Percentiles rank a stretch among this genome's conserved stretches.
phyloP scores from a whole-genome alignment of 1,284 basidiomycete genomes.

The Pseudozyma sp. region DNA sequence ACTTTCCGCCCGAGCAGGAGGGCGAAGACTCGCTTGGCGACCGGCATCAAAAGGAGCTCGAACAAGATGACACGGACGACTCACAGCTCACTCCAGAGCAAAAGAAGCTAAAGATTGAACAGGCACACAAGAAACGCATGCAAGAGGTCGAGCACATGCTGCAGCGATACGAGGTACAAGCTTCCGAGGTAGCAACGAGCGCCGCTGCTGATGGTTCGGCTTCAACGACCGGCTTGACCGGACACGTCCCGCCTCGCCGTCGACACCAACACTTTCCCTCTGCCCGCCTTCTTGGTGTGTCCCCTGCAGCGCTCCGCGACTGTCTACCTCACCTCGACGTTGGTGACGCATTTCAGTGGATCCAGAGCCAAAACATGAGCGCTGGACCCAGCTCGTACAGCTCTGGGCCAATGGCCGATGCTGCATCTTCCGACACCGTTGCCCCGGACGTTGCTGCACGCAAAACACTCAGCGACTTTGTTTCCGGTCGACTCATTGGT shows the following conservation, averaged over 20 bases:
- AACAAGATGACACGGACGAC: slow-evolving; percentile 24
- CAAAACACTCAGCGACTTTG: slow-evolving; percentile 50
- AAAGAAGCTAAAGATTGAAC: slow-evolving; percentile 30
- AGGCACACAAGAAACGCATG: slow-evolving; percentile 52
- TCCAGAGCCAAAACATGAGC: slow-evolving; percentile 72
- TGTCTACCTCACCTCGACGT: slow-evolving; percentile 87
- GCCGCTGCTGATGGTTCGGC: slow-evolving; percentile 1
- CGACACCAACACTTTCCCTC: slow-evolving; percentile 55
- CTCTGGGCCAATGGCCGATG: slow-evolving; percentile 60
- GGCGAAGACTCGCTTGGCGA: slow-evolving; percentile 46
- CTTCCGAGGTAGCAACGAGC: slow-evolving; percentile 14
- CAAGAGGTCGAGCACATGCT: slow-evolving; percentile 57
- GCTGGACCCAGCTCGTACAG: slow-evolving; percentile 61
- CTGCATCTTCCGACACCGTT: slow-evolving; percentile 5
- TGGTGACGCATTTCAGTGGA: slow-evolving; percentile 79
- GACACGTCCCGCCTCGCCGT: slow-evolving; percentile 43
- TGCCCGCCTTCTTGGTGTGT: slow-evolving; percentile 74
- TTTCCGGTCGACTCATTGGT: slow-evolving; percentile 49
- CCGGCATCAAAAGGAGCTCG: slow-evolving; percentile 34
- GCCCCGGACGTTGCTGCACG: slow-evolving; percentile 33
- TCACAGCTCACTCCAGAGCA: slow-evolving; percentile 39
- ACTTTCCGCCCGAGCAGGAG: slow-evolving; percentile 71
- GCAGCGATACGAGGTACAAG: slow-evolving; percentile 53
- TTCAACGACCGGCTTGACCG: slow-evolving; percentile 19
- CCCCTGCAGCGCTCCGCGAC: slow-evolving; percentile 77